Evolutionary conservation across 1,139 yeast genomes (phyloP).

Genomic region (Hyphopichia wangnamkhiaoensis): DNA sequence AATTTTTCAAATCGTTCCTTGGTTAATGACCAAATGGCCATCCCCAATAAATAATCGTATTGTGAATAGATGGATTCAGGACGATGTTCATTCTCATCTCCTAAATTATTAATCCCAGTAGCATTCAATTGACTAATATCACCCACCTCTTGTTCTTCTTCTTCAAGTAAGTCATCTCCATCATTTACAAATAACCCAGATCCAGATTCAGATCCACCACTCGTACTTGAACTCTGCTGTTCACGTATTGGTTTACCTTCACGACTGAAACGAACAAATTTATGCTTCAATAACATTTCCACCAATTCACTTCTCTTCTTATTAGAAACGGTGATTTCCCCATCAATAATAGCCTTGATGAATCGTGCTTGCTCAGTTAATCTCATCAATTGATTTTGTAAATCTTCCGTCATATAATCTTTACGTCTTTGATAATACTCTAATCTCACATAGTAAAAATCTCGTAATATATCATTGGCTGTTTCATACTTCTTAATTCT

Average conservation of each 20-base stretch:
- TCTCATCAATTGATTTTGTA: slow-evolving; percentile 74
- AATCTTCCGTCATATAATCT: slow-evolving; percentile 68
- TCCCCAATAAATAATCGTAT: slow-evolving; percentile 75
- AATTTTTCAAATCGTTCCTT: slow-evolving; percentile 83
- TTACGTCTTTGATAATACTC: slow-evolving; percentile 92
- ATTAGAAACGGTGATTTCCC: slow-evolving; percentile 68
- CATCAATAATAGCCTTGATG: slow-evolving; percentile 85
- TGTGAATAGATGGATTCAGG: slow-evolving; percentile 54
- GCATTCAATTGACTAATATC: slow-evolving; percentile 36
- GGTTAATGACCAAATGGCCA: slow-evolving; percentile 94
- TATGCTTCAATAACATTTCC: slow-evolving; percentile 57
- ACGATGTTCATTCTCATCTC: slow-evolving; percentile 32
- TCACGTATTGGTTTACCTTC: slow-evolving; percentile 53
- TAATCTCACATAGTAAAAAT: slow-evolving; percentile 81
- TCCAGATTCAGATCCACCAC: slow-evolving; percentile 10
- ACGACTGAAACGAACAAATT: slow-evolving; percentile 77
- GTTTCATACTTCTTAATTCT: slow-evolving; percentile 79
- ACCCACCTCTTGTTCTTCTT: slow-evolving; percentile 40
- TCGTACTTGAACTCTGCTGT: too few species aligned
- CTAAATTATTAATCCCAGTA: slow-evolving; percentile 29
- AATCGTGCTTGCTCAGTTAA: slow-evolving; percentile 86
- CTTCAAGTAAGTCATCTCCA: slow-evolving; percentile 31
- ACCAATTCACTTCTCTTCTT: slow-evolving; percentile 68
- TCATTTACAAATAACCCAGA: slow-evolving; percentile 21
- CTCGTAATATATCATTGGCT: slow-evolving; percentile 76